Evolutionary conservation across 257 asterid species (phyloP).

Genomic region (Capsicum chinense): DNA sequence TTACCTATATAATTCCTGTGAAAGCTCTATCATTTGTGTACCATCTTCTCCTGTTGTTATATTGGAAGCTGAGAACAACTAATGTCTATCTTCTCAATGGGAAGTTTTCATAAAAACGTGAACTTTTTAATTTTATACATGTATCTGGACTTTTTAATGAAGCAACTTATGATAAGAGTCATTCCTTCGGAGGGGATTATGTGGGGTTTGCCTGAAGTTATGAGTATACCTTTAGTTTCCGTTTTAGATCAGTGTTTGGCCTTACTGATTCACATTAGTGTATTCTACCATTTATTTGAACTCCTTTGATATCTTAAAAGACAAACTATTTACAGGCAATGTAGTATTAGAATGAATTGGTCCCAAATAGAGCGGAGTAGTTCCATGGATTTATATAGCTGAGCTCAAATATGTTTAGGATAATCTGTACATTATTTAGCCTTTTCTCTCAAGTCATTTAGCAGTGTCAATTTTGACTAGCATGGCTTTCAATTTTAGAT

Average conservation of each 20-base stretch:
- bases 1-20: not conserved
- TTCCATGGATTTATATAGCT: not conserved
- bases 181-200: not conserved
- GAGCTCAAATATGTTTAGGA: not conserved
- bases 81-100: not conserved
- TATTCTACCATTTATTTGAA: not conserved
- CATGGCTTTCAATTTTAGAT: not conserved
- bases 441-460: not conserved
- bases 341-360: slow-evolving; percentile 2
- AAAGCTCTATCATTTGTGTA: not conserved
- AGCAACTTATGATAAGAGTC: slow-evolving; percentile 6
- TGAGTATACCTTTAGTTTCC: not conserved
- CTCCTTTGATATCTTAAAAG: not conserved
- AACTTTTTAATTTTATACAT: not conserved
- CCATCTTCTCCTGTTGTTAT: not conserved
- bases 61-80: not conserved
- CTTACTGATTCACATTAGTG: not conserved
- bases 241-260: not conserved
- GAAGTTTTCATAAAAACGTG: not conserved
- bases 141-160: not conserved
- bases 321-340: not conserved
- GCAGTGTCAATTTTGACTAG: not conserved
- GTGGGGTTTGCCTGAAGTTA: not conserved
- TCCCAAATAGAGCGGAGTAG: slow-evolving; percentile 15
- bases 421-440: slow-evolving; percentile 4